These are phyloP conservation scores for Acorus calamus DNA, from an alignment of 106 monocot genomes.

Conservation along the genomic window DNA sequence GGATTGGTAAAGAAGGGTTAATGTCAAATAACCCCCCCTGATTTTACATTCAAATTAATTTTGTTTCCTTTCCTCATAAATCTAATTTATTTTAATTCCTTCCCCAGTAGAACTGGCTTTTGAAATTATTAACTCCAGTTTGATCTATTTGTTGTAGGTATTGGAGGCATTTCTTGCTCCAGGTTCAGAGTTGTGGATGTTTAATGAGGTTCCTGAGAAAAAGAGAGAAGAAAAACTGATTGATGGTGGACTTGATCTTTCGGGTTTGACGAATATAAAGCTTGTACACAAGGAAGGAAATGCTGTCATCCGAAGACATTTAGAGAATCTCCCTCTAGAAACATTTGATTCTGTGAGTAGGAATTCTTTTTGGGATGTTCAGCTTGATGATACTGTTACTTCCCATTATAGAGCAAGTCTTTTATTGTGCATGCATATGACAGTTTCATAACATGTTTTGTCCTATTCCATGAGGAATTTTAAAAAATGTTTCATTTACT, in stretches of 20 bases:
- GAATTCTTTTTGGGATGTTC: background rate
- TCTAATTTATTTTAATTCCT: too few species aligned
- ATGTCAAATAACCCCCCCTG: too few species aligned
- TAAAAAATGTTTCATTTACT: too few species aligned
- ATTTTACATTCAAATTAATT: too few species aligned
- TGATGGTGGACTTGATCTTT: slow-evolving; percentile 74
- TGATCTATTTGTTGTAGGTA: slow-evolving; percentile 26
- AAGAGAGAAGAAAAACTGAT: slow-evolving; percentile 74
- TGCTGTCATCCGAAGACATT: slow-evolving; percentile 79
- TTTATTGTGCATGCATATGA: too few species aligned
- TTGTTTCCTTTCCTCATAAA: too few species aligned
- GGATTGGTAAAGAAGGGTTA: too few species aligned
- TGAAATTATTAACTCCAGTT: background rate
- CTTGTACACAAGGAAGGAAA: slow-evolving; percentile 88
- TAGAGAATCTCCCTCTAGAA: slow-evolving; percentile 78
- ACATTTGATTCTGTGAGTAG: slow-evolving; percentile 91
- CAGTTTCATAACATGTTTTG: too few species aligned
- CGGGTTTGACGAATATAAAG: slow-evolving; percentile 50
- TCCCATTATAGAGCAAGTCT: too few species aligned
- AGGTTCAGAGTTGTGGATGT: slow-evolving; percentile 89
- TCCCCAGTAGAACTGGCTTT: too few species aligned
- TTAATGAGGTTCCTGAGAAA: slow-evolving; percentile 79
- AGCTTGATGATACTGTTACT: too few species aligned
- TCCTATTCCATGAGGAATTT: too few species aligned
- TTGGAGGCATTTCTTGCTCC: slow-evolving; percentile 87